These are phyloP conservation scores for Solanum pennellii DNA, from an alignment of 257 asterid genomes.

Conservation along the genomic window DNA sequence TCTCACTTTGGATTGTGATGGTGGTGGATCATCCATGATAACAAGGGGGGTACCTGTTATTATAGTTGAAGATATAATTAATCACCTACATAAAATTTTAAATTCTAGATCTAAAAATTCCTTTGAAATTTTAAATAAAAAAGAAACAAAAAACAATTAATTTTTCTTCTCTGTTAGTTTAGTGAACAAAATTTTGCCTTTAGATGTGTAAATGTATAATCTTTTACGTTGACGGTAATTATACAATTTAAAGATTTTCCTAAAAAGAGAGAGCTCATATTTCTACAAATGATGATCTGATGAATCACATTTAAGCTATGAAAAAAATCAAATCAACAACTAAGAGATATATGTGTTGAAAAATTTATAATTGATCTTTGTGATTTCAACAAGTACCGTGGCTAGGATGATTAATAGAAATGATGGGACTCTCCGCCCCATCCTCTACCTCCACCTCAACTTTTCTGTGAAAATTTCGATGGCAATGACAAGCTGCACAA, in stretches of 20 bases:
- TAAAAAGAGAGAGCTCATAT: not conserved
- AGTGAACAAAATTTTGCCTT: too few species aligned
- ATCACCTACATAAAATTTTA: too few species aligned
- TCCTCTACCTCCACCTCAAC: not conserved
- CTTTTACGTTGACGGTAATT: not conserved
- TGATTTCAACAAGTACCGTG: not conserved
- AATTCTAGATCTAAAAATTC: too few species aligned
- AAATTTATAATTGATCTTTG: not conserved
- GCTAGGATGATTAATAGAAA: not conserved
- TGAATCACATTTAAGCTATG: not conserved
- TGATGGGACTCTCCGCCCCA: not conserved
- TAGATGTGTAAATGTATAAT: too few species aligned
- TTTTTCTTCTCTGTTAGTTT: too few species aligned
- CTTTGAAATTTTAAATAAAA: too few species aligned
- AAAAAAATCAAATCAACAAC: not conserved
- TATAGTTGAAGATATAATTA: too few species aligned
- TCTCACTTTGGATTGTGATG: too few species aligned
- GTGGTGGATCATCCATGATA: too few species aligned
- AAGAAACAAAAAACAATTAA: too few species aligned
- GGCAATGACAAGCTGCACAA: slow-evolving; percentile 3
- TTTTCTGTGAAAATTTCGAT: not conserved
- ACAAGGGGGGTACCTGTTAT: too few species aligned
- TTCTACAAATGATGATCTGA: not conserved
- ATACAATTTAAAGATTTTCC: too few species aligned
- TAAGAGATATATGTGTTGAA: not conserved